Percentiles rank a stretch among this genome's conserved stretches.
These are phyloP conservation scores for Collariella sp. DNA, from an alignment of 495 filamentous ascomycete genomes.

Conservation along the genomic window DNA sequence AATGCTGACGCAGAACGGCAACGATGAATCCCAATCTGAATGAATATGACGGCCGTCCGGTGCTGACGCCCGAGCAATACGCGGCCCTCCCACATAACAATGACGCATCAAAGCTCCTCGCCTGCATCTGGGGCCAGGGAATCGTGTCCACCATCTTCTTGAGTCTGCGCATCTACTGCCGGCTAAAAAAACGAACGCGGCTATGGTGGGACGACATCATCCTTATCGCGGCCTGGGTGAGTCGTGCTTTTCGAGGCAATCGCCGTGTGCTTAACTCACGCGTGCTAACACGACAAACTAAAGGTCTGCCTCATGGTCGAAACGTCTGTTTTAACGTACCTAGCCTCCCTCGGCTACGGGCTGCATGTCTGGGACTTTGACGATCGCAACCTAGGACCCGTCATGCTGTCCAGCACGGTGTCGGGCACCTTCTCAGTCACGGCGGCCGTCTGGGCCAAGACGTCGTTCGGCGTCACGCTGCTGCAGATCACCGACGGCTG, in stretches of 20 bases:
- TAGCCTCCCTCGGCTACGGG: slow-evolving; percentile 20
- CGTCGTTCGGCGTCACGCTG: slow-evolving; percentile 22
- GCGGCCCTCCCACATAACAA: slow-evolving; percentile 16
- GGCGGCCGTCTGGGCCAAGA: slow-evolving; percentile 25
- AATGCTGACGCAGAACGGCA: no score
- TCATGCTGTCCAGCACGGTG: slow-evolving; percentile 14
- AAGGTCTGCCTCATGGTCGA: slow-evolving; percentile 12
- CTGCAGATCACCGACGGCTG: slow-evolving; percentile 20
- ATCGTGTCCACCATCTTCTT: slow-evolving; percentile 16
- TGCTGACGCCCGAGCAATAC: slow-evolving; percentile 6
- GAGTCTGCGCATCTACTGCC: slow-evolving; percentile 19
- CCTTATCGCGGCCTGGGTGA: slow-evolving; percentile 26
- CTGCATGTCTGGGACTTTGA: slow-evolving; percentile 25
- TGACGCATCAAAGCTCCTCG: slow-evolving; percentile 11
- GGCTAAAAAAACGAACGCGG: slow-evolving; percentile 10
- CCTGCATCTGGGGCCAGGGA: slow-evolving; percentile 18
- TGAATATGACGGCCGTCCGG: no score
- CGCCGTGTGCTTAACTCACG: no score
- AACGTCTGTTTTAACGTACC: slow-evolving; percentile 6
- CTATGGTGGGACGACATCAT: slow-evolving; percentile 29
- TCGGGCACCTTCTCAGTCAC: slow-evolving; percentile 16
- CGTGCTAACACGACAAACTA: not conserved
- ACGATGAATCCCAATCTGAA: no score
- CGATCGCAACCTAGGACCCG: not conserved
- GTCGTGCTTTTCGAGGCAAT: no score